Conservation (phyloP, 2,329 filamentous ascomycete species). For the Diaporthe batatas region DNA sequence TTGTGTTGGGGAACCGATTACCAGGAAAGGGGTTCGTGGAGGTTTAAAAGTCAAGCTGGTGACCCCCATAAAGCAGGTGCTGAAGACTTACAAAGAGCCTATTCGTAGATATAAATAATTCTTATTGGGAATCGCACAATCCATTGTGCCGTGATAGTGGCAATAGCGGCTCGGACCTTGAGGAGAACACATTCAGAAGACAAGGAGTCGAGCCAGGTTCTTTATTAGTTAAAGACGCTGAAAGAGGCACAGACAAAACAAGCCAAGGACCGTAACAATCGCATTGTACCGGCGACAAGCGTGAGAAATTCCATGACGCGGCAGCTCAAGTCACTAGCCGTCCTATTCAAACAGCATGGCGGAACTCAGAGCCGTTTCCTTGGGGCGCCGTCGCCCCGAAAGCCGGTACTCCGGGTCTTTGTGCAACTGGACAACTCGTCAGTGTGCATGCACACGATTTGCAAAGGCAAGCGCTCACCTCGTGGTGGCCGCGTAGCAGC, state of each 20-base stretch:
- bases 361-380: not conserved
- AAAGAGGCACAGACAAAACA: not conserved
- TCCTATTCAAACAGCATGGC: slow-evolving; percentile 11
- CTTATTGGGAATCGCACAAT: not conserved
- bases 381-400: slow-evolving; percentile 7
- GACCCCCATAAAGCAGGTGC: too few species aligned
- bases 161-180: not conserved
- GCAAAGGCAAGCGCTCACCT: slow-evolving; percentile 14
- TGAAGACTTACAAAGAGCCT: not conserved
- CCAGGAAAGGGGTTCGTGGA: not conserved
- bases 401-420: slow-evolving; percentile 19
- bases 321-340: not conserved
- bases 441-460: not conserved
- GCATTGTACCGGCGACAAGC: not conserved
- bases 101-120: not conserved
- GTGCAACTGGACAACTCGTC: slow-evolving; percentile 14
- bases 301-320: not conserved
- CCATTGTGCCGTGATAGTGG: not conserved
- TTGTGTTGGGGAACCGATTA: not conserved
- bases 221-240: not conserved
- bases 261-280: not conserved
- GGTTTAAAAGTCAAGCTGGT: not conserved
- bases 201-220: not conserved
- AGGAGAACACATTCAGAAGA: not conserved
- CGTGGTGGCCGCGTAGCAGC: slow-evolving; percentile 32